Evolutionary conservation across 768 basidiomycete species (phyloP).

Genomic region (Russula earlei): DNA sequence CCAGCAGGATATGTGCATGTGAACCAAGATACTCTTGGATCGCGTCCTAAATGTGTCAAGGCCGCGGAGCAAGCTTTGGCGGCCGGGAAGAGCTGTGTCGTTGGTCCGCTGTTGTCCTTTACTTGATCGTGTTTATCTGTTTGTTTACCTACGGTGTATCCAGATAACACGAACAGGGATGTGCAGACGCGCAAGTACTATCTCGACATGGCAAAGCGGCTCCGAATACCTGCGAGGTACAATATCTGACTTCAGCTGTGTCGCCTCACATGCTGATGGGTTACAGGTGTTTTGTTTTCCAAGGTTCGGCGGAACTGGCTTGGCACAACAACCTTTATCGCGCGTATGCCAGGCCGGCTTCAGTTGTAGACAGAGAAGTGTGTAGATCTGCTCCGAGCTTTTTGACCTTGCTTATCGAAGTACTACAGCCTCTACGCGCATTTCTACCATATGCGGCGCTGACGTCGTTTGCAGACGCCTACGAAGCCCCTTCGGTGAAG

Average conservation of each 20-base stretch:
- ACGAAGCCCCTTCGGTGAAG: conserved; percentile 50
- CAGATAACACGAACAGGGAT: conserved; percentile 93
- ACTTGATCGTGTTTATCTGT: not conserved
- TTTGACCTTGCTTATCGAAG: not conserved
- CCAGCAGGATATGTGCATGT: conserved; percentile 66
- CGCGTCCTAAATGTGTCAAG: conserved; percentile 66
- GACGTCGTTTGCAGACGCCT: conserved; percentile 44
- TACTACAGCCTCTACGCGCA: conserved; percentile 37
- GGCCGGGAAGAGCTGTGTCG: conserved; percentile 57
- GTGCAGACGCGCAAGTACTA: conserved; percentile 58
- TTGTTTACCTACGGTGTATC: not conserved
- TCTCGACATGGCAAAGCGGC: conserved; percentile 51
- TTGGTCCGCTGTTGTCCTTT: conserved; percentile 39
- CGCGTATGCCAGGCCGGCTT: conserved; percentile 49
- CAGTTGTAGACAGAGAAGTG: conserved; percentile 36
- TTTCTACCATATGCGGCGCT: conserved; percentile 54
- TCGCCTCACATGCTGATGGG: not conserved
- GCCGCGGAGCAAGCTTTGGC: conserved; percentile 46
- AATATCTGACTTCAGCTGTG: not conserved
- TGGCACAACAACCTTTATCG: conserved; percentile 94
- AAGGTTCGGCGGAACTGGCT: conserved; percentile 68
- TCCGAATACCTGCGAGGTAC: conserved; percentile 49
- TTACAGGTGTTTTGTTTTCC: conserved; percentile 66
- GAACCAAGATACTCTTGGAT: conserved; percentile 77
- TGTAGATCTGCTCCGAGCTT: conserved; percentile 11